Conservation (phyloP, 139 green algal species). For the Chlamydomonas asymmetrica region DNA sequence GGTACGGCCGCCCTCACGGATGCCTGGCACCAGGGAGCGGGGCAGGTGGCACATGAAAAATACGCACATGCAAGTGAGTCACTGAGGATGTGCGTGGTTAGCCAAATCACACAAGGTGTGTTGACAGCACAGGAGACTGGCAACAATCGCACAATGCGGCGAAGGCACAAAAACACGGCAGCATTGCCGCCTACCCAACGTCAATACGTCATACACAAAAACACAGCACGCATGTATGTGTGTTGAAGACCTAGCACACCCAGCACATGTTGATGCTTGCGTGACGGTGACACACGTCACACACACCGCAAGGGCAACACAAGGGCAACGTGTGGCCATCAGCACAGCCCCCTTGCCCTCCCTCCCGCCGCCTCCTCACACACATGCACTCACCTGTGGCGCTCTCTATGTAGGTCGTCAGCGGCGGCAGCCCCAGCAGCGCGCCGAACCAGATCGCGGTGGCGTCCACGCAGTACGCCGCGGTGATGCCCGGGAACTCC, state of each 20-base stretch:
- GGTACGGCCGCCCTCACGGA: slow-evolving; percentile 74
- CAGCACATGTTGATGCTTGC: no score
- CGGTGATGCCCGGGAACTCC: slow-evolving; percentile 15
- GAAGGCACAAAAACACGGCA: no score
- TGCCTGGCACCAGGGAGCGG: slow-evolving; percentile 1
- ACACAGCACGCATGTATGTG: neutral
- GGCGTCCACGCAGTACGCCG: slow-evolving; percentile 40
- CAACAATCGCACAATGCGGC: no score
- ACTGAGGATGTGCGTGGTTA: neutral
- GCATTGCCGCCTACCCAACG: no score
- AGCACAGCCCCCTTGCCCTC: no score
- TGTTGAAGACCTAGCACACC: slow-evolving; percentile 43
- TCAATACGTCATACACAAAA: no score
- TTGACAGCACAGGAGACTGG: no score
- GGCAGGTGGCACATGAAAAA: neutral
- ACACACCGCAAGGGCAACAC: no score
- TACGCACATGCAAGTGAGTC: neutral
- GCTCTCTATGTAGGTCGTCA: slow-evolving; percentile 66
- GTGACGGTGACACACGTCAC: no score
- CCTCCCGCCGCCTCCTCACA: no score
- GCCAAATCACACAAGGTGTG: slow-evolving; percentile 4
- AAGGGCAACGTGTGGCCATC: no score
- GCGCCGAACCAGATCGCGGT: slow-evolving; percentile 32
- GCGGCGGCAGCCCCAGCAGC: slow-evolving; percentile 39
- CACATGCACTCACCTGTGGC: slow-evolving; percentile 59